Base-by-base conservation (phyloP, 106 monocot species). In the Xerophyta viscosa region DNA sequence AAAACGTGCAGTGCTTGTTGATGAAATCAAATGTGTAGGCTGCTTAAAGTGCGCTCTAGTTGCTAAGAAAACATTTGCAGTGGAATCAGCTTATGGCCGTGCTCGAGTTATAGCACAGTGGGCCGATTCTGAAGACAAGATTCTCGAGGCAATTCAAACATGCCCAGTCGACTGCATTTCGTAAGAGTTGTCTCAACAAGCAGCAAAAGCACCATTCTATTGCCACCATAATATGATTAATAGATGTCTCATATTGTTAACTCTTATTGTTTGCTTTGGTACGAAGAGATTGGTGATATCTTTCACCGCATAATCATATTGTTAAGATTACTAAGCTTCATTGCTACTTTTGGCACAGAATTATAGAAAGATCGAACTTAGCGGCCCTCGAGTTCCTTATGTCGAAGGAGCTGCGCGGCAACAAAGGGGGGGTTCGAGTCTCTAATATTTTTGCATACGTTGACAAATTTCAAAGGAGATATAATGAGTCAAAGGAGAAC, bases 141-240 rank as follows among this genome's bases (percentile, higher is more conserved):
- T 92, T 47, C 29, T 79, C 6, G 79, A 77, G 3, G 92, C 92
- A 12, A 82, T 92, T 21, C 45, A 83, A 19, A 74, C 70, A 3
- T 92, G 92, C 65, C 91, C 91, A 3, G 78, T 91, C 14, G 86
- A 86, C 31, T 91, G 91, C 81, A 91, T 91, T 66, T 86, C 81
- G 91, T 91, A 76, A 81, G 68, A 29, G 11, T 27, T 27, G n/a
- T 57, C 11, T 33, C 11, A 33, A 33, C 33, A n/a, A n/a, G n/a
- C n/a, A n/a, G n/a, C n/a, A n/a, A n/a, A n/a, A n/a, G n/a, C n/a
- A n/a, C n/a, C n/a, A n/a, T n/a, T n/a, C n/a, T n/a, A n/a, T n/a
- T n/a, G n/a, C n/a, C n/a, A n/a, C n/a, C n/a, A n/a, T n/a, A n/a
- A n/a, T n/a, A n/a, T n/a, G n/a, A n/a, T n/a, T n/a, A n/a, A n/a